Conservation (phyloP, 371 early-diverging fungal species). For the Rhizomucor miehei region DNA sequence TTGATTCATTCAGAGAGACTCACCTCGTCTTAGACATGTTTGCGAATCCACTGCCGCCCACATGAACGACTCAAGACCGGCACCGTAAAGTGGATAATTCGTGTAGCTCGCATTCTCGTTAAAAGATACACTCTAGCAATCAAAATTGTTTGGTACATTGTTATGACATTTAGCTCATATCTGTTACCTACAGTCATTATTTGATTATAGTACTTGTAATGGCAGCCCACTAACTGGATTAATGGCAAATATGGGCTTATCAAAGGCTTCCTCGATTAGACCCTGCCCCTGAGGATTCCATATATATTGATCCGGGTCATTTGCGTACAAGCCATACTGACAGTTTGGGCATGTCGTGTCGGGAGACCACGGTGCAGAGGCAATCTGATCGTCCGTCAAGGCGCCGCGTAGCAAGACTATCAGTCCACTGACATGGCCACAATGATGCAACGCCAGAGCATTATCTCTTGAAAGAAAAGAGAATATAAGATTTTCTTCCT, state of each 20-base stretch:
- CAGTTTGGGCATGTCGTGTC: constrained; percentile 72
- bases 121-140: constrained; percentile 43
- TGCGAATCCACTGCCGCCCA: constrained; percentile 65
- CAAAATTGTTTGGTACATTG: background rate
- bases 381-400: background rate
- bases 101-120: constrained; percentile 49
- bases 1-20: background rate
- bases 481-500: background rate
- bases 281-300: constrained; percentile 78
- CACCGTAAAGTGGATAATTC: constrained; percentile 63
- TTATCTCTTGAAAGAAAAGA: constrained; percentile 13
- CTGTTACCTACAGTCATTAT: constrained; percentile 19
- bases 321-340: constrained; percentile 68
- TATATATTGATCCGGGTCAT: constrained; percentile 39
- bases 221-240: constrained; percentile 44
- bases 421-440: constrained; percentile 22
- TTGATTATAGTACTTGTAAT: constrained; percentile 30
- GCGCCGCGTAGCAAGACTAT: constrained; percentile 18
- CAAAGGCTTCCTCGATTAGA: constrained; percentile 49
- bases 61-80: constrained; percentile 73
- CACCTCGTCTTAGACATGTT: constrained; percentile 71
- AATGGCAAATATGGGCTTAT: constrained; percentile 70
- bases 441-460: constrained; percentile 14
- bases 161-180: constrained; percentile 1
- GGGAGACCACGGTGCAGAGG: constrained; percentile 39